Evolutionary conservation across 257 asterid species (phyloP).

Genomic region (Phtheirospermum japonicum): DNA sequence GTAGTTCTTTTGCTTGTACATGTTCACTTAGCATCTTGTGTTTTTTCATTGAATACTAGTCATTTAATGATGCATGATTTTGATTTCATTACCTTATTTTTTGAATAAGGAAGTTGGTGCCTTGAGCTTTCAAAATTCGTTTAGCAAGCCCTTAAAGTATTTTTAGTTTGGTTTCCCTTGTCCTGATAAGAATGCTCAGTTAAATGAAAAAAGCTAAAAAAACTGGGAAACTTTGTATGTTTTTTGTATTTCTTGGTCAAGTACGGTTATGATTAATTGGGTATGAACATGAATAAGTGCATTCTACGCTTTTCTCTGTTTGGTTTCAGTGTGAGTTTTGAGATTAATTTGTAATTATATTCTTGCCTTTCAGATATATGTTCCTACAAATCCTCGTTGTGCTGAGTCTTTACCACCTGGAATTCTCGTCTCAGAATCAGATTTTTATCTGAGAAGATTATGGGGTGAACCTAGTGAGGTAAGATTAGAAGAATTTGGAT

Average conservation of each 20-base stretch:
- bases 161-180: background rate
- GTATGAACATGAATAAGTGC: slow-evolving; percentile 6
- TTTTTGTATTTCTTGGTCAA: slow-evolving; percentile 1
- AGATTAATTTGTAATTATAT: no score
- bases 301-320: slow-evolving; percentile 11
- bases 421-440: no score
- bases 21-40: slow-evolving; percentile 4
- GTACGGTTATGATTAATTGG: slow-evolving; percentile 3
- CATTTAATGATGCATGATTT: no score
- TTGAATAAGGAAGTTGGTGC: background rate
- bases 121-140: slow-evolving; percentile 3
- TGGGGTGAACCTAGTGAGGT: no score
- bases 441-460: no score
- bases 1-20: slow-evolving; percentile 37
- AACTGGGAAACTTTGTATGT: background rate
- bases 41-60: no score
- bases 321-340: slow-evolving; percentile 17
- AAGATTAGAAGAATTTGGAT: no score
- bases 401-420: no score
- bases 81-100: no score
- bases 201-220: no score
- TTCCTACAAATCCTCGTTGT: no score
- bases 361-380: no score
- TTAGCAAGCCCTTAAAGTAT: background rate
- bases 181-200: background rate